A percentile compares a stretch with the other conserved stretches of the same genome.
Conservation (phyloP, 2,329 filamentous ascomycete genomes). For the Aureobasidium sp. region DNA sequence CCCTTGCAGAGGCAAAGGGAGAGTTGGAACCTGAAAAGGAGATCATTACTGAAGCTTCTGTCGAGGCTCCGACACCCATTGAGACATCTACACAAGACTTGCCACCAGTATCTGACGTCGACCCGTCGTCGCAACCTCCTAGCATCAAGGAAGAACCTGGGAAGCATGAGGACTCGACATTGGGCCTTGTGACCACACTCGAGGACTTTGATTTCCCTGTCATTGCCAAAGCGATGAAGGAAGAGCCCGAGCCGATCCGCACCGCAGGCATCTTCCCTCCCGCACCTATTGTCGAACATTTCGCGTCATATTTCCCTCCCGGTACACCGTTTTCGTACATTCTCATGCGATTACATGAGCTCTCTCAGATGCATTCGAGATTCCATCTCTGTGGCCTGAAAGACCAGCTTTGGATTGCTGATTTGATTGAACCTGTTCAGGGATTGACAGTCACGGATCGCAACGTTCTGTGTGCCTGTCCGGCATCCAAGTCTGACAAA, state of each 20-base stretch:
- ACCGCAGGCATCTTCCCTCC: slow-evolving; percentile 70
- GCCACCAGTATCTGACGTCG: background rate
- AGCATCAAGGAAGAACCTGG: background rate
- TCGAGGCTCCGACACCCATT: background rate
- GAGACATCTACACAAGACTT: background rate
- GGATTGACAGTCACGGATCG: slow-evolving; percentile 63
- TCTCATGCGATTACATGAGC: slow-evolving; percentile 62
- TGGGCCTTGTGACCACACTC: slow-evolving; percentile 73
- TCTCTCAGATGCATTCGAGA: slow-evolving; percentile 52
- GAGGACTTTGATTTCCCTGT: slow-evolving; percentile 57
- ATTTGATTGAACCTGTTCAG: slow-evolving; percentile 62
- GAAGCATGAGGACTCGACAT: slow-evolving; percentile 28
- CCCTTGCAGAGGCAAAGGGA: slow-evolving; percentile 21
- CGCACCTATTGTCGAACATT: slow-evolving; percentile 59
- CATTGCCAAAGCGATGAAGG: slow-evolving; percentile 54
- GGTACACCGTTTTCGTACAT: slow-evolving; percentile 77
- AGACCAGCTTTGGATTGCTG: slow-evolving; percentile 58
- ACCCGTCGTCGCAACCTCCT: background rate
- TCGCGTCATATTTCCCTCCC: slow-evolving; percentile 72
- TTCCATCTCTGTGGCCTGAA: slow-evolving; percentile 63
- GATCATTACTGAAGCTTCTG: background rate
- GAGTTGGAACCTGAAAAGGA: slow-evolving; percentile 15
- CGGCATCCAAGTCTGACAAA: slow-evolving; percentile 48
- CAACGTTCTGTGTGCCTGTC: slow-evolving; percentile 64
- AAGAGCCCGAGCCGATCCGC: slow-evolving; percentile 56